A percentile compares a stretch with the other conserved stretches of the same genome.
These are phyloP conservation scores for Magnusiomyces magnusii DNA, from an alignment of 1,139 yeast genomes.

Conservation along the genomic window DNA sequence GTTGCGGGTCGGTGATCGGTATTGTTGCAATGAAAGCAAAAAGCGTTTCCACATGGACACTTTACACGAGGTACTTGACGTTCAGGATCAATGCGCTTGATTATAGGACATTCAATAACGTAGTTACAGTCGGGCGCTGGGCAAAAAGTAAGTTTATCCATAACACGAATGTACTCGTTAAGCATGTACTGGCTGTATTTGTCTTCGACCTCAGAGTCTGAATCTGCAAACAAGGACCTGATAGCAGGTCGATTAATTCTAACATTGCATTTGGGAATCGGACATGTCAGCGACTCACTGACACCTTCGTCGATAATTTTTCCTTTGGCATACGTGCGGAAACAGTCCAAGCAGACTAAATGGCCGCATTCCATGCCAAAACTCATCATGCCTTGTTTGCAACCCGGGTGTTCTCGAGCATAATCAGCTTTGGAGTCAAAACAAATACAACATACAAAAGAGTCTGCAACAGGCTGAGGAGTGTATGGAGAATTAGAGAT, in stretches of 20 bases:
- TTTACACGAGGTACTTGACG: conserved; percentile 53
- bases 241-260: conserved; percentile 5
- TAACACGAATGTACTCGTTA: conserved; percentile 47
- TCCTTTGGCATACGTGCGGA: conserved; percentile 48
- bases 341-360: conserved; percentile 61
- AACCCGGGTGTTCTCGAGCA: conserved; percentile 27
- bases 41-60: conserved; percentile 61
- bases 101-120: conserved; percentile 42
- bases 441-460: conserved; percentile 58
- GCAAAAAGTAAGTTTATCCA: conserved; percentile 59
- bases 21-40: conserved; percentile 70
- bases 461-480: conserved; percentile 19
- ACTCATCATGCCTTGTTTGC: conserved; percentile 27
- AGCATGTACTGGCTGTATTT: conserved; percentile 25
- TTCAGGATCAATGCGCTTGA: conserved; percentile 29
- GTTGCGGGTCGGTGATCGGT: conserved; percentile 75
- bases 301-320: conserved; percentile 45
- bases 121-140: conserved; percentile 78
- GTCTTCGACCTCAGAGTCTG: conserved; percentile 6
- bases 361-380: conserved; percentile 65
- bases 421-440: conserved; percentile 39
- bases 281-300: conserved; percentile 51
- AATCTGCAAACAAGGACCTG: not conserved
- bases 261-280: conserved; percentile 40
- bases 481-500: conserved; percentile 12